Evolutionary conservation across 257 asterid genomes (phyloP).

Genomic region (Sherardia arvensis): DNA sequence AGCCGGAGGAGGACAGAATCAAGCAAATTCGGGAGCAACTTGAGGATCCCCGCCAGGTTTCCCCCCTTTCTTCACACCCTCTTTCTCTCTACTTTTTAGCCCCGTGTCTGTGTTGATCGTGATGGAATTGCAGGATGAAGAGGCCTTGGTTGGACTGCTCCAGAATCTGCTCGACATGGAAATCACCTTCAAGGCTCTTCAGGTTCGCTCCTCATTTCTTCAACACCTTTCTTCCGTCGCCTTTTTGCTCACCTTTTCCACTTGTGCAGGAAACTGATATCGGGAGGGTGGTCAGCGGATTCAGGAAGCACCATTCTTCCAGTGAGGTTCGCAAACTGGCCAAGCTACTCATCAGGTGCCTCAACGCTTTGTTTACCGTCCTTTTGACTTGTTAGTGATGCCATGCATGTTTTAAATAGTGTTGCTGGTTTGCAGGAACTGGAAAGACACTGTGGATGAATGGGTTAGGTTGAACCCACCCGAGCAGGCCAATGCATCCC

Average conservation of each 20-base stretch:
- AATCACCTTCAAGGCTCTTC: constrained; percentile 70
- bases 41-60: constrained; percentile 71
- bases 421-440: constrained; percentile 43
- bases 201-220: constrained; percentile 33
- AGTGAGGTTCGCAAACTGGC: constrained; percentile 71
- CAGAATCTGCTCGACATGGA: constrained; percentile 83
- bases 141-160: constrained; percentile 58
- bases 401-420: no score
- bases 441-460: constrained; percentile 93
- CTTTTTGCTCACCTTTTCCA: background rate
- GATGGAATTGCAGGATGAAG: constrained; percentile 48
- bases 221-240: background rate
- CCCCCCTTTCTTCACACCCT: background rate
- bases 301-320: constrained; percentile 79
- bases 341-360: constrained; percentile 95
- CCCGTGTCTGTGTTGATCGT: background rate
- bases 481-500: constrained; percentile 37
- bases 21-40: constrained; percentile 65
- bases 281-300: constrained; percentile 77
- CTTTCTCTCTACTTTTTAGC: background rate
- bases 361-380: background rate
- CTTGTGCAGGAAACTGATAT: constrained; percentile 84
- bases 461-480: constrained; percentile 81
- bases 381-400: background rate
- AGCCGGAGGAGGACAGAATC: constrained; percentile 49